Base-by-base conservation (phyloP, 2,329 filamentous ascomycete species). In the Teratosphaeria gauchensis region DNA sequence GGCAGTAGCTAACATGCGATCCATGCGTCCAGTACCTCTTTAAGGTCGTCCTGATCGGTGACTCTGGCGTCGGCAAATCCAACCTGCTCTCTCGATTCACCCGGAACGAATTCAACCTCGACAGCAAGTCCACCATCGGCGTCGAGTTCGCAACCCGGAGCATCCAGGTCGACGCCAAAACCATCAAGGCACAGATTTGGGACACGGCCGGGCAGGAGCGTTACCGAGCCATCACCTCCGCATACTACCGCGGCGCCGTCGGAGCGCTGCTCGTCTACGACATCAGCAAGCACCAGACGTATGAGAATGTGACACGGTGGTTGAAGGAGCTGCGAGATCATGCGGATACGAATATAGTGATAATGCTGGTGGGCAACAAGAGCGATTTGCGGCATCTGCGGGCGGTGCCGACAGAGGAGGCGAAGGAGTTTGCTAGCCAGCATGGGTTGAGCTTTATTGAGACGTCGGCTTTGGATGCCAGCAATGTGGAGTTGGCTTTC, bases 131-230 rank as follows among this genome's bases (percentile, higher is more conserved):
- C 64, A 99, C 94, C 69, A 99, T 99, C 79, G 94, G 94, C 71
- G 94, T 99, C 76, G 94, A 99, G 80, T 99, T 99, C 76, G 94
- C 95, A 70, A 99, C 94, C 69, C 87, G 94, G 65, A 96, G 91
- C 68, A 99, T 99, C 75, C 92, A 97, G 79, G 94, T 99, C 72
- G 94, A 99, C 78, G 89, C 89, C 73, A 99, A 99, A 84, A 99
- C 94, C 65, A 99, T 99, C 86, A 99, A 99, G 84, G 94, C 94
- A 69, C 94, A 99, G 82, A 99, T 99, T 72, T 99, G 95, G 94
- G 94, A 99, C 81, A 99, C 94, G 60, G 94, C 94, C 67, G 94
- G 94, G 68, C 94, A 99, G 81, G 94, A 99, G 80, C 88, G 94
- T 76, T 99, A 97, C 82, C 90, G 95, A 75, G 94, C 94, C 75